A percentile compares a stretch with the other conserved stretches of the same genome.
phyloP scores from a whole-genome alignment of 768 basidiomycete genomes.

The Leccinum imitatum region DNA sequence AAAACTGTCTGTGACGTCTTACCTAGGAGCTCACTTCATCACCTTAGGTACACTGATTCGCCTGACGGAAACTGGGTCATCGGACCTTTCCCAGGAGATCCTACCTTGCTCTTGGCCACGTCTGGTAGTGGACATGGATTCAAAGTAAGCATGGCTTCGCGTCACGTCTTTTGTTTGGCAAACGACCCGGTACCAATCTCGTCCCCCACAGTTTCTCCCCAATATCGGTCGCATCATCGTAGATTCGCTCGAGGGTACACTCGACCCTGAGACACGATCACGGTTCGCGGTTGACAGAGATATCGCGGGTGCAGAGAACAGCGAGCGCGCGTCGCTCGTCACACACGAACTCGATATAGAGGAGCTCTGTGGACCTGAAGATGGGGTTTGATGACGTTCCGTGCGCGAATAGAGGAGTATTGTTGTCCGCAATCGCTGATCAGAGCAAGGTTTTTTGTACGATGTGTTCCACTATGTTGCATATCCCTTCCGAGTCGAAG shows the following conservation, averaged over 20 bases:
- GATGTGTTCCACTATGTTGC: neutral
- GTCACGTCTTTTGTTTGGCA: neutral
- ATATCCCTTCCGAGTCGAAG: neutral
- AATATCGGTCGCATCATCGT: constrained; percentile 76
- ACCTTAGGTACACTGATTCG: constrained; percentile 82
- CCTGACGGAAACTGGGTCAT: constrained; percentile 89
- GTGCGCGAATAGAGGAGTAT: neutral
- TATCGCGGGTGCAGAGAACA: constrained; percentile 15
- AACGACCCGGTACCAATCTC: neutral
- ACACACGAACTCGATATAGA: constrained; percentile 43
- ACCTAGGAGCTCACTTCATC: neutral
- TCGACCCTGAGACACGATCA: constrained; percentile 47
- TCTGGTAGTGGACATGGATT: constrained; percentile 87
- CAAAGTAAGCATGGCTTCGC: constrained; percentile 50
- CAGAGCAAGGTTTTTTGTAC: neutral
- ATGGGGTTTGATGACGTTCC: constrained; percentile 19
- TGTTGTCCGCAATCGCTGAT: neutral
- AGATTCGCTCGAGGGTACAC: constrained; percentile 64
- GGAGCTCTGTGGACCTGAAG: constrained; percentile 49
- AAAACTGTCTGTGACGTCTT: neutral
- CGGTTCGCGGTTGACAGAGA: constrained; percentile 68
- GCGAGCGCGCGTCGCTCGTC: constrained; percentile 19
- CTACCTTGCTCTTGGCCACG: constrained; percentile 75
- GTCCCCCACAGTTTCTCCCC: constrained; percentile 70
- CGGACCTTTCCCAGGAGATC: constrained; percentile 61